Evolutionary conservation across 1,284 basidiomycete species (phyloP), one percentile per base, ranked within the genome.

Genomic region (Garcileccinum viscosum): DNA sequence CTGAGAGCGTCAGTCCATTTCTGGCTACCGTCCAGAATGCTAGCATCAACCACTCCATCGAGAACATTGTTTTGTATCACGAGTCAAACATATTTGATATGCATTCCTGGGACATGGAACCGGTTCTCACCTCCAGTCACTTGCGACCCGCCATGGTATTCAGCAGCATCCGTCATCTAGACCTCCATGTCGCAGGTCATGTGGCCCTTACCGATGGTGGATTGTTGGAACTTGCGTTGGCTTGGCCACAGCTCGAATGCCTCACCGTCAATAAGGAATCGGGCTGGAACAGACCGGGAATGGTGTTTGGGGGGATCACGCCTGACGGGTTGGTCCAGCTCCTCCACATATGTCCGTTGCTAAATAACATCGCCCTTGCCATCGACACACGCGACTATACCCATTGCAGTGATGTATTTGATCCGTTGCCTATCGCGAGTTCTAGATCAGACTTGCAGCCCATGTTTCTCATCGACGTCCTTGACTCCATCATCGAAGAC

Each of bases 301-400:
- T n/a, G 47, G n/a, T n/a, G n/a, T n/a, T n/a, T n/a, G n/a, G n/a
- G n/a, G 14, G 47, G 24, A 50, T 50, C 47, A 50, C 47, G 7
- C 47, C 47, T 0, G 47, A 27, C 8, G 56, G 56, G 6, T 19
- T 33, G 33, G 17, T 58, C 6, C 30, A 33, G 5, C 30, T 58
- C 32, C 14, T 33, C 19, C 38, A 27, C 32, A 30, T 4, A n/a
- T 44, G 59, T 64, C 66, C 4, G 11, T 70, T 9, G 5, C 38
- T 70, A 6, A 3, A 9, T 17, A 3, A 5, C 1, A 19, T 69
- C 12, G 24, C 37, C 14, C 53, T 69, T 9, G 53, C 44, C 15
- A 22, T 70, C 14, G 64, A 69, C 32, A 63, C 64, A 5, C 35
- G 38, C 0, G 62, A 53, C 33, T 69, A 60, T 53, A 69, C 53